Percentiles rank a stretch among this genome's conserved stretches.
These are phyloP conservation scores for Amphirosellinia nigrospora DNA, from an alignment of 495 filamentous ascomycete genomes.

Conservation along the genomic window DNA sequence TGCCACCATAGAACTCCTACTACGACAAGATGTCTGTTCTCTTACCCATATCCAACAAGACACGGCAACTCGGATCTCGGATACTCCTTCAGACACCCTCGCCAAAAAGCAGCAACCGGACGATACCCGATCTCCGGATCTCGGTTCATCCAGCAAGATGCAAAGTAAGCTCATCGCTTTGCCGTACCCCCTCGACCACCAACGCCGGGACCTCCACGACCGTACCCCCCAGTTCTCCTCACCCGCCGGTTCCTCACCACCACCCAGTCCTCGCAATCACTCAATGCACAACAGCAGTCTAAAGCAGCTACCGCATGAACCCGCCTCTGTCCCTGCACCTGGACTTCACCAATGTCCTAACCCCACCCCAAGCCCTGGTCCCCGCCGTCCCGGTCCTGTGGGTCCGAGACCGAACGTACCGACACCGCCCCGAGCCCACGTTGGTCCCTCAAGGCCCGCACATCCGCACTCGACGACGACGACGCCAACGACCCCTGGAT, in stretches of 20 bases:
- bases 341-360: conserved; percentile 27
- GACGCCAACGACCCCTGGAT: not conserved
- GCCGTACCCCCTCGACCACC: conserved; percentile 40
- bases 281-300: conserved; percentile 5
- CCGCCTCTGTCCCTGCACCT: conserved; percentile 13
- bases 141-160: not conserved
- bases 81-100: not conserved
- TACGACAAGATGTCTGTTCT: conserved; percentile 14
- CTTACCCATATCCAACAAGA: not conserved
- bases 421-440: conserved; percentile 40
- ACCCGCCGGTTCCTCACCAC: conserved; percentile 40
- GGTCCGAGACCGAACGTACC: conserved; percentile 37
- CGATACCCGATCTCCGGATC: not conserved
- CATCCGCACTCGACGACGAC: not conserved
- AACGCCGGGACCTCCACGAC: conserved; percentile 39
- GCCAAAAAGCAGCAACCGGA: not conserved
- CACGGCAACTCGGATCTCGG: not conserved
- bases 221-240: conserved; percentile 37
- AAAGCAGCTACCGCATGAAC: not conserved
- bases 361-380: conserved; percentile 38
- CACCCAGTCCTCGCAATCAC: conserved; percentile 34
- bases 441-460: conserved; percentile 22
- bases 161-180: conserved; percentile 25
- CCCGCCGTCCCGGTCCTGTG: conserved; percentile 37
- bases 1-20: not conserved